These are phyloP conservation scores for Heimioporus sp. DNA, from an alignment of 768 basidiomycete genomes.

Conservation along the genomic window DNA sequence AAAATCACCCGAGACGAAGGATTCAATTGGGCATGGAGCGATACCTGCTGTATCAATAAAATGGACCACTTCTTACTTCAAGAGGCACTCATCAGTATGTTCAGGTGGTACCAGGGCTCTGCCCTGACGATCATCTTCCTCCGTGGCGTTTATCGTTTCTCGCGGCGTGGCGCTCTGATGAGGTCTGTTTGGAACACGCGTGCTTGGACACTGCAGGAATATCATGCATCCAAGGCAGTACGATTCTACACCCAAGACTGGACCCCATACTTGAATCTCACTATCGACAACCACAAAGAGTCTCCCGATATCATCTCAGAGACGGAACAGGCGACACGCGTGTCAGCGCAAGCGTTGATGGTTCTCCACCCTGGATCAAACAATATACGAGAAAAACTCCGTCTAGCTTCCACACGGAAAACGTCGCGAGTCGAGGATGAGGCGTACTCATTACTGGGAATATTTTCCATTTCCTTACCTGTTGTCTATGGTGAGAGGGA, in stretches of 20 bases:
- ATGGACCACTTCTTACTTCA: background rate
- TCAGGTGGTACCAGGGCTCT: constrained; percentile 7
- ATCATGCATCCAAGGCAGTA: background rate
- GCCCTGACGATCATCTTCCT: constrained; percentile 3
- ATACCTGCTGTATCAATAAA: constrained; percentile 12
- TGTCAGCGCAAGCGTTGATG: background rate
- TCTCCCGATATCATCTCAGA: constrained; percentile 1
- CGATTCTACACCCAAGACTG: too few species aligned
- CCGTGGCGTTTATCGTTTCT: background rate
- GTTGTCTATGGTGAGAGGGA: constrained; percentile 11
- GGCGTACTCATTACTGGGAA: constrained; percentile 9
- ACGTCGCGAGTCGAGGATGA: constrained; percentile 10
- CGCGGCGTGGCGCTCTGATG: background rate
- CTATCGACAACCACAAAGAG: constrained; percentile 3
- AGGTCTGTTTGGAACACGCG: constrained; percentile 4
- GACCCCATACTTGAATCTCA: too few species aligned
- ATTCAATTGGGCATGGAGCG: constrained; percentile 8
- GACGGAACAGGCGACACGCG: constrained; percentile 1
- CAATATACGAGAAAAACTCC: constrained; percentile 10
- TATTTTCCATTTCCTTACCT: constrained; percentile 2
- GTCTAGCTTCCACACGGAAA: constrained; percentile 7
- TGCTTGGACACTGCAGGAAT: constrained; percentile 9
- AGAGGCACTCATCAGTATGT: constrained; percentile 6
- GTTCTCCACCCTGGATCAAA: constrained; percentile 1
- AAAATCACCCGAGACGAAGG: background rate